These are phyloP conservation scores for Aspergillus sp. DNA, from an alignment of 2,329 filamentous ascomycete species.

Conservation along the genomic window DNA sequence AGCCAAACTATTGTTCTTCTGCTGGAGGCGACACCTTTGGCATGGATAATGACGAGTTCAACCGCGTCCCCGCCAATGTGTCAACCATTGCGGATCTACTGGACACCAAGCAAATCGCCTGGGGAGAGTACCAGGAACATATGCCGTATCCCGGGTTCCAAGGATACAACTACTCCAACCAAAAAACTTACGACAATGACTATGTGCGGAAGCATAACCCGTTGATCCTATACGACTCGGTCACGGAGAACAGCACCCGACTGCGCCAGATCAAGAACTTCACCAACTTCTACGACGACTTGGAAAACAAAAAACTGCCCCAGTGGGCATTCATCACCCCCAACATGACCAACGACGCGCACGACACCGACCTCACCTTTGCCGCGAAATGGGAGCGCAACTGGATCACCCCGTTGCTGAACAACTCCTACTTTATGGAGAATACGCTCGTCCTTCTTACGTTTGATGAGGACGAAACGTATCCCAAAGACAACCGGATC, in stretches of 20 bases:
- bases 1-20: conserved; percentile 73
- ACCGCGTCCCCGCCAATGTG: conserved; percentile 58
- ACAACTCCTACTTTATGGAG: conserved; percentile 69
- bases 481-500: conserved; percentile 66
- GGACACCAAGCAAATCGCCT: conserved; percentile 63
- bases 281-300: conserved; percentile 66
- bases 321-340: conserved; percentile 61
- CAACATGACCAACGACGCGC: conserved; percentile 65
- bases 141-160: conserved; percentile 74
- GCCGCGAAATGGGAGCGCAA: conserved; percentile 66
- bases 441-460: conserved; percentile 74
- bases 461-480: conserved; percentile 76
- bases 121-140: conserved; percentile 75
- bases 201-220: conserved; percentile 82
- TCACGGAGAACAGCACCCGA: conserved; percentile 59
- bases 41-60: conserved; percentile 66
- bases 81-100: conserved; percentile 69
- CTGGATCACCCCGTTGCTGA: conserved; percentile 70
- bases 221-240: conserved; percentile 64
- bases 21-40: conserved; percentile 72
- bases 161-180: conserved; percentile 60
- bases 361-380: conserved; percentile 69
- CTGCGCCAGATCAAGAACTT: conserved; percentile 73
- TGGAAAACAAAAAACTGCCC: conserved; percentile 62
- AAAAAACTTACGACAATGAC: conserved; percentile 61